A percentile compares a stretch with the other conserved stretches of the same genome.
These are phyloP conservation scores for Botryotinia globosa DNA, from an alignment of 2,329 filamentous ascomycete genomes.

Conservation along the genomic window DNA sequence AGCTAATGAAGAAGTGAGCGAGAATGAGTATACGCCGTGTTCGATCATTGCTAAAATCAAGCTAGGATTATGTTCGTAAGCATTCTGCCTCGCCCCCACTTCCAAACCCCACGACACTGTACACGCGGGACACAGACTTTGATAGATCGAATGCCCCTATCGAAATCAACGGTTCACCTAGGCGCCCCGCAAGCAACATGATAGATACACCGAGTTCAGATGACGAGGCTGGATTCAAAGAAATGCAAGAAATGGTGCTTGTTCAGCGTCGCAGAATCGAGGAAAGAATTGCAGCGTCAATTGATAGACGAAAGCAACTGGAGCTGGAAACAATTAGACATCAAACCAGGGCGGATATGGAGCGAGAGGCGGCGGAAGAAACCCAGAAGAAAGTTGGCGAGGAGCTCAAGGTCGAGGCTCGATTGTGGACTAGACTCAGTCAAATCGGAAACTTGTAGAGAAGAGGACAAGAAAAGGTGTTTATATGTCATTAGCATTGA, in stretches of 20 bases:
- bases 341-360: neutral
- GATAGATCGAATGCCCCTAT: neutral
- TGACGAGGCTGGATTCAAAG: neutral
- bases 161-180: neutral
- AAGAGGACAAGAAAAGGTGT: neutral
- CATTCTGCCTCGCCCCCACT: too few relatives aligned
- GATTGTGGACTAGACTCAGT: neutral
- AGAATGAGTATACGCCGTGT: neutral
- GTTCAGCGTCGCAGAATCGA: neutral
- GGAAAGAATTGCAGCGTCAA: neutral
- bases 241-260: neutral
- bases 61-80: neutral
- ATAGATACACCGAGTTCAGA: too few relatives aligned
- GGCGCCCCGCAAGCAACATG: neutral
- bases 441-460: neutral
- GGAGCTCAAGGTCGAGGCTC: neutral
- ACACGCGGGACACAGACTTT: neutral
- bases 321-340: neutral
- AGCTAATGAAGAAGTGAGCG: neutral
- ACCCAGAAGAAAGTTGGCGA: neutral
- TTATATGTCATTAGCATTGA: neutral
- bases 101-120: too few relatives aligned
- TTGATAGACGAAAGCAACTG: neutral
- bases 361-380: neutral
- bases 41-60: neutral